Conservation (phyloP, 345 rosid species). For the Camelina sativa region DNA sequence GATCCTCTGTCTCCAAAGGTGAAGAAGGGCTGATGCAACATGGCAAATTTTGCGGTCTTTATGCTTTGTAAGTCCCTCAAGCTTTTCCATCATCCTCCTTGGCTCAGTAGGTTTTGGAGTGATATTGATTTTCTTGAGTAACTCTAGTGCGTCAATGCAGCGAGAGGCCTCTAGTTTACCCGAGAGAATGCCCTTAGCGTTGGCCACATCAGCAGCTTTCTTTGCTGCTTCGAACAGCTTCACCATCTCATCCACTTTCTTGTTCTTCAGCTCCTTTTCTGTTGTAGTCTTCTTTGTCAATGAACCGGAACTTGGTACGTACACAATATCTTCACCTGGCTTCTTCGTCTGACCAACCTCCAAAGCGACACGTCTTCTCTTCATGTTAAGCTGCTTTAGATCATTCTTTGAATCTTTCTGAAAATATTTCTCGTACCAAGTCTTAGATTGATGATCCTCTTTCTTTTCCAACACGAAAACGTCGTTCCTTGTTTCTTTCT, state of each 20-base stretch:
- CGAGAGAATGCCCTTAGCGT: conserved; percentile 3
- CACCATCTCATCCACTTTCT: background rate
- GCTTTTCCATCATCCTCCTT: conserved; percentile 24
- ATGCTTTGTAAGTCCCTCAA: conserved; percentile 27
- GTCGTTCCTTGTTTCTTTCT: background rate
- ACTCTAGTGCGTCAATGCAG: background rate
- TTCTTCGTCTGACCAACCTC: background rate
- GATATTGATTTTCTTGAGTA: background rate
- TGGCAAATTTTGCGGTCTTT: conserved; percentile 13
- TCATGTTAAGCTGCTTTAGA: background rate
- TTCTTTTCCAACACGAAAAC: background rate
- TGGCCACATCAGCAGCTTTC: conserved; percentile 34
- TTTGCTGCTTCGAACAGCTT: conserved; percentile 27
- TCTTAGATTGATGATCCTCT: background rate
- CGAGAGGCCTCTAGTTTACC: conserved; percentile 19
- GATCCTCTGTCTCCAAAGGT: conserved; percentile 13
- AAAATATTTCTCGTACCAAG: background rate
- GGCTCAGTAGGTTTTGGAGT: background rate
- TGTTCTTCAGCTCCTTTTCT: background rate
- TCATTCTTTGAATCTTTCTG: background rate
- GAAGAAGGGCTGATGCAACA: conserved; percentile 7
- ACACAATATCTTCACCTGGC: background rate
- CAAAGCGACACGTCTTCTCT: background rate
- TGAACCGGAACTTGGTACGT: background rate
- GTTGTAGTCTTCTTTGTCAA: background rate